phyloP scores from a whole-genome alignment of 495 filamentous ascomycete species.

The Opeltia flavorubescens region DNA sequence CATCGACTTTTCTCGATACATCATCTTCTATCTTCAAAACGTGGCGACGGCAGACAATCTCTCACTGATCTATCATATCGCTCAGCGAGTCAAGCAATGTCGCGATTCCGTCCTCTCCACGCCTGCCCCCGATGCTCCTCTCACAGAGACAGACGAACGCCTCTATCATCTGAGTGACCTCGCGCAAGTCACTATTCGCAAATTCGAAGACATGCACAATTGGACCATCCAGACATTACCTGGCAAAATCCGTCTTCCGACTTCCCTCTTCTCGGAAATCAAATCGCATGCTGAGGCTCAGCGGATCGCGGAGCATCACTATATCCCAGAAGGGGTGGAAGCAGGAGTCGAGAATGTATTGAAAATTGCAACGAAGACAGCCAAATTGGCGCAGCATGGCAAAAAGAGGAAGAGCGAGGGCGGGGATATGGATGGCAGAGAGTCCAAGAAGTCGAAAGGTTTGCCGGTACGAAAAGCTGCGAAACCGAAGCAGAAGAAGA shows the following conservation, averaged over 20 bases:
- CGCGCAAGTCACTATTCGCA: slow-evolving; percentile 64
- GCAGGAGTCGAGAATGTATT: slow-evolving; percentile 59
- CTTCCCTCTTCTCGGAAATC: slow-evolving; percentile 60
- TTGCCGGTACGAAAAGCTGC: slow-evolving; percentile 28
- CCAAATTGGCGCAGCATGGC: slow-evolving; percentile 19
- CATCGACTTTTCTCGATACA: slow-evolving; percentile 67
- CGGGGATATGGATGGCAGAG: slow-evolving; percentile 17
- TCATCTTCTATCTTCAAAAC: slow-evolving; percentile 73
- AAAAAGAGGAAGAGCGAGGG: slow-evolving; percentile 39
- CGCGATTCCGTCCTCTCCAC: slow-evolving; percentile 49
- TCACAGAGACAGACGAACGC: slow-evolving; percentile 23
- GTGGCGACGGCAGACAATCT: slow-evolving; percentile 80
- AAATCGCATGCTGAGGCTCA: slow-evolving; percentile 65
- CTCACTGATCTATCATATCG: slow-evolving; percentile 78
- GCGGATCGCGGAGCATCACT: slow-evolving; percentile 69
- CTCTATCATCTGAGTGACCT: slow-evolving; percentile 85
- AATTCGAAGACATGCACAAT: slow-evolving; percentile 52
- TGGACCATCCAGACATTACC: slow-evolving; percentile 65
- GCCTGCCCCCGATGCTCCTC: slow-evolving; percentile 21
- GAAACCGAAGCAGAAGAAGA: slow-evolving; percentile 24
- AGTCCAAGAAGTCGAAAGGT: slow-evolving; percentile 30
- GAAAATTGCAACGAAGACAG: slow-evolving; percentile 26
- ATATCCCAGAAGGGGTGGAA: slow-evolving; percentile 69
- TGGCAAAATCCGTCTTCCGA: slow-evolving; percentile 65
- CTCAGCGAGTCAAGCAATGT: slow-evolving; percentile 83